Conservation (phyloP, 2,329 filamentous ascomycete species). For the Zymoseptoria passerinii region DNA sequence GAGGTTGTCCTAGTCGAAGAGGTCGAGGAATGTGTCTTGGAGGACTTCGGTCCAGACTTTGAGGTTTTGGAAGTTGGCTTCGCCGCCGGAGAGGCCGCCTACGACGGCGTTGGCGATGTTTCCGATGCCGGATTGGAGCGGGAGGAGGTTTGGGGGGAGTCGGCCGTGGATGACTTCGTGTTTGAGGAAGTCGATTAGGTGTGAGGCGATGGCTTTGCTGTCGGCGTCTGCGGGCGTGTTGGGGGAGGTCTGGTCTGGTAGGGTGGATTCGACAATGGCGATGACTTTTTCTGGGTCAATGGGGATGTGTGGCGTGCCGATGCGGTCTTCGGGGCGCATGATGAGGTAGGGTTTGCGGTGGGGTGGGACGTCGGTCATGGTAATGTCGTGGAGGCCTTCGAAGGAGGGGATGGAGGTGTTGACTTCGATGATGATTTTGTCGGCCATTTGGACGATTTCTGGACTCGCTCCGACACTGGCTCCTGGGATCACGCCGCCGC, state of each 20-base stretch:
- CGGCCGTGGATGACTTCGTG: conserved; percentile 74
- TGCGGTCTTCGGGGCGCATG: conserved; percentile 77
- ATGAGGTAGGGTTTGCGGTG: conserved; percentile 76
- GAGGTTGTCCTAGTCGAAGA: conserved; percentile 79
- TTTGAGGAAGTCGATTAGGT: conserved; percentile 79
- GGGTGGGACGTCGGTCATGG: conserved; percentile 76
- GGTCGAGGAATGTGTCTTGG: conserved; percentile 85
- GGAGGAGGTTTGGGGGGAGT: conserved; percentile 67
- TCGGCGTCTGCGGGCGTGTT: conserved; percentile 69
- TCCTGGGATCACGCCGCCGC: conserved; percentile 81
- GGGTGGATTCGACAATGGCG: conserved; percentile 76
- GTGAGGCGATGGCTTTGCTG: conserved; percentile 63
- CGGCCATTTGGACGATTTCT: conserved; percentile 81
- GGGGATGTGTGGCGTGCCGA: conserved; percentile 73
- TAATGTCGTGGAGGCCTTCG: conserved; percentile 84
- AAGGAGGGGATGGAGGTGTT: conserved; percentile 80
- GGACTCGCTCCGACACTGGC: conserved; percentile 75
- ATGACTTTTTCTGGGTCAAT: conserved; percentile 78
- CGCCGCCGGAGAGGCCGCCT: conserved; percentile 64
- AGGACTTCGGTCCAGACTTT: conserved; percentile 92
- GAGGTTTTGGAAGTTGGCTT: conserved; percentile 74
- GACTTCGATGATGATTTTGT: conserved; percentile 90
- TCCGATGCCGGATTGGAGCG: conserved; percentile 79
- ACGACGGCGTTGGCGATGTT: conserved; percentile 92
- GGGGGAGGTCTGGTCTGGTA: conserved; percentile 65